Evolutionary conservation across 495 filamentous ascomycete species (phyloP).

Genomic region (Pseudoneurospora amorphoporcata): DNA sequence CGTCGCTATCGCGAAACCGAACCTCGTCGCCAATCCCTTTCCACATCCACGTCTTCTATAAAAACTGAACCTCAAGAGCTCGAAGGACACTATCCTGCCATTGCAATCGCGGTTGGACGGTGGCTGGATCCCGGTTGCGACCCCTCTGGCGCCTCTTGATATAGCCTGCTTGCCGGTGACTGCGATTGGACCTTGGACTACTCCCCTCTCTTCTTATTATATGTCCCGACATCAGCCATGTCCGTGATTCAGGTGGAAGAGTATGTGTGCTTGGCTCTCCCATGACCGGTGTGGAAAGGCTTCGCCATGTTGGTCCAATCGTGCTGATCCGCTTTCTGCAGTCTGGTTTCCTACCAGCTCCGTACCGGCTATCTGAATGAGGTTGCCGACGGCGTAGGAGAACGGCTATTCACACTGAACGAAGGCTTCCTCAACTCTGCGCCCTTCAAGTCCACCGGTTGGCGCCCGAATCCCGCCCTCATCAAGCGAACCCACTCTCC

Average conservation of each 20-base stretch:
- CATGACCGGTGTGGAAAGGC: background rate
- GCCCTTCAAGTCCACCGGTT: conserved; percentile 92
- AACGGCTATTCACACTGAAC: conserved; percentile 88
- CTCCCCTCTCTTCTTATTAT: background rate
- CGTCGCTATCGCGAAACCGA: background rate
- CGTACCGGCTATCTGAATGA: conserved; percentile 83
- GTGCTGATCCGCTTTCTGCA: conserved; percentile 22
- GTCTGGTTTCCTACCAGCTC: conserved; percentile 87
- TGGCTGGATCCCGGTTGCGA: background rate
- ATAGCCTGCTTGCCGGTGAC: background rate
- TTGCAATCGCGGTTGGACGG: background rate
- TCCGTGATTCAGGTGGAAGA: conserved; percentile 95
- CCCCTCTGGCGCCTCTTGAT: background rate
- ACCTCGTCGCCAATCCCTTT: background rate
- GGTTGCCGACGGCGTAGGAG: conserved; percentile 91
- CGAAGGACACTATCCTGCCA: background rate
- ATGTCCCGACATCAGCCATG: conserved; percentile 40
- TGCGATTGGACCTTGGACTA: background rate
- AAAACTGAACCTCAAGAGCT: background rate
- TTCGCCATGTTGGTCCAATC: conserved; percentile 3
- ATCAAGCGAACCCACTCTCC: conserved; percentile 91
- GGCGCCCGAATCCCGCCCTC: conserved; percentile 64
- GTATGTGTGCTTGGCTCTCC: conserved; percentile 40
- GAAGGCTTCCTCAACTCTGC: conserved; percentile 81
- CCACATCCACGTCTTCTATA: background rate